These are phyloP conservation scores for Penicillium daleae DNA, from an alignment of 495 filamentous ascomycete genomes.

Conservation along the genomic window DNA sequence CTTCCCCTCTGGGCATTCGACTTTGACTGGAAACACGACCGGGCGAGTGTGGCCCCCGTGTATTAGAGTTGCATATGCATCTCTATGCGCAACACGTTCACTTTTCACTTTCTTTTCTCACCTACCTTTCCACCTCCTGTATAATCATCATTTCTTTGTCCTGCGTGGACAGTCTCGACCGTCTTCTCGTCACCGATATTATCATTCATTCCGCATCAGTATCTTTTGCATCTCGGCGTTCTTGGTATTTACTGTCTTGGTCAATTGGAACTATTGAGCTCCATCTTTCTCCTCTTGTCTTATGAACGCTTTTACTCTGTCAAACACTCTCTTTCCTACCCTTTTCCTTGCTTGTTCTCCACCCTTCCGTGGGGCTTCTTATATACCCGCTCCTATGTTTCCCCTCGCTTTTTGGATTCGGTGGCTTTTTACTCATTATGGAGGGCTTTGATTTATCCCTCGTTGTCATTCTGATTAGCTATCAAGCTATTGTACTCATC, in stretches of 20 bases:
- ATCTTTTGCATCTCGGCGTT: slow-evolving; percentile 13
- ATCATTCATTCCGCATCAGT: not conserved
- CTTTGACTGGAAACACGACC: slow-evolving; percentile 44
- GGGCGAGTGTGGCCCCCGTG: slow-evolving; percentile 37
- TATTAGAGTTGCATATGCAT: slow-evolving; percentile 32
- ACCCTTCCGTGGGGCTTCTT: slow-evolving; percentile 1
- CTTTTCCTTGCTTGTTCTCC: slow-evolving; percentile 2
- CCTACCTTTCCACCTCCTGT: slow-evolving; percentile 14
- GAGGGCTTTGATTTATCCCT: not conserved
- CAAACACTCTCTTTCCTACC: not conserved
- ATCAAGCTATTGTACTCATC: not conserved
- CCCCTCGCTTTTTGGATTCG: not conserved
- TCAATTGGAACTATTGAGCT: not conserved
- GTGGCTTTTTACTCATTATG: not conserved
- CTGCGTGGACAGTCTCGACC: not conserved
- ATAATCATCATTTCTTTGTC: slow-evolving; percentile 1
- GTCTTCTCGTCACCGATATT: not conserved
- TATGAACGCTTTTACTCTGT: slow-evolving; percentile 1
- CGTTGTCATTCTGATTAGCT: not conserved
- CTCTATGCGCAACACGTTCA: slow-evolving; percentile 10
- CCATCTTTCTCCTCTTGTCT: slow-evolving; percentile 7
- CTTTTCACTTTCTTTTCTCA: slow-evolving; percentile 10
- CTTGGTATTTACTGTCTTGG: not conserved
- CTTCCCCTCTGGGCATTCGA: slow-evolving; percentile 49
- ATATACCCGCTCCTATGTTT: slow-evolving; percentile 16